Evolutionary conservation across 1,284 basidiomycete genomes (phyloP), one percentile per base, ranked within the genome.

Genomic region (Apiotrichum sp.): DNA sequence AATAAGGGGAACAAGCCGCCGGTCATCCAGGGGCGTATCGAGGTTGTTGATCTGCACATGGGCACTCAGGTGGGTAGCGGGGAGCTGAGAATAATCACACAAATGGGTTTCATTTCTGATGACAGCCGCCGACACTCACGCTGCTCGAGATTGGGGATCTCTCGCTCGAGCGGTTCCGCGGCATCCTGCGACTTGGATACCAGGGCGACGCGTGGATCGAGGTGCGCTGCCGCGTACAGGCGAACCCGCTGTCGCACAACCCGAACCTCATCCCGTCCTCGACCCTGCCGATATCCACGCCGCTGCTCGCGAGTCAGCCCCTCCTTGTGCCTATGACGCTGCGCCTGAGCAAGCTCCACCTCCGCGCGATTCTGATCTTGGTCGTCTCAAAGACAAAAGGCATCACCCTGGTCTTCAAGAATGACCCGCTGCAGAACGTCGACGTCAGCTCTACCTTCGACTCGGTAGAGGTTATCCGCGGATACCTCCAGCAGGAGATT

Each of bases 381-480:
- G 93, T 98, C 67, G 90, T 98, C 53, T 97, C 93, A 32, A 90
- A 90, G 63, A 88, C 88, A 72, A 98, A 98, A 70, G 96, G 96
- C 49, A 97, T 98, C 73, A 98, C 96, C 0, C 84, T 98, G 47
- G 96, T 98, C 31, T 99, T 99, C 85, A 98, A 98, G 79, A 98
- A 97, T 55, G 96, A 99, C 76, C 96, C 96, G 0, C 82, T 98
- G 22, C 93, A 99, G 76, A 92, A 93, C 66, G 92, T 98, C 53
- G 89, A 98, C 70, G 98, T 99, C 67, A 91, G 88, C 73, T 91
- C 88, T 69, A 98, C 95, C 0, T 99, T 99, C 70, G 96, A 99
- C 77, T 93, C 89, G 14, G 95, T 99, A 61, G 92, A 90, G 50
- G 93, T 97, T 61, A 97, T 99, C 55, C 90, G 97, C 69, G 93